These are phyloP conservation scores for Albizia julibrissin DNA, from an alignment of 306 rosid genomes.

Conservation along the genomic window DNA sequence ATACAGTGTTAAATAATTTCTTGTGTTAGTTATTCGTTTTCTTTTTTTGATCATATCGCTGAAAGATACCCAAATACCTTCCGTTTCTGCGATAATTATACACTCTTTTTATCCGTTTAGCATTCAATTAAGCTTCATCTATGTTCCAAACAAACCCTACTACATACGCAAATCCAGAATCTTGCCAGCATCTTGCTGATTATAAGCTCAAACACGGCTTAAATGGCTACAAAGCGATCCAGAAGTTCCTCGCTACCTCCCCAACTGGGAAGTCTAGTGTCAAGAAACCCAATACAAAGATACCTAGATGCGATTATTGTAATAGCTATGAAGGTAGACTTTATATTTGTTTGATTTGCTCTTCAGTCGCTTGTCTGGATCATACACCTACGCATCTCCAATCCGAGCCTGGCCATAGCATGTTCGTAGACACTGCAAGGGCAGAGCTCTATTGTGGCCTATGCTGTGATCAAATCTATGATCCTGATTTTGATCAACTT, in stretches of 20 bases:
- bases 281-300: slow-evolving; percentile 44
- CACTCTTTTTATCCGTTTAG: slow-evolving; percentile 13
- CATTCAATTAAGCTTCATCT: slow-evolving; percentile 35
- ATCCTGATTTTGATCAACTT: slow-evolving; percentile 79
- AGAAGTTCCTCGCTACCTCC: slow-evolving; percentile 55
- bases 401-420: slow-evolving; percentile 54
- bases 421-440: slow-evolving; percentile 79
- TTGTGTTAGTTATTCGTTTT: slow-evolving; percentile 24
- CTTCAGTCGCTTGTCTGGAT: slow-evolving; percentile 65
- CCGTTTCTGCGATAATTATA: slow-evolving; percentile 26
- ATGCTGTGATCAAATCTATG: slow-evolving; percentile 86
- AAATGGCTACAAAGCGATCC: slow-evolving; percentile 71
- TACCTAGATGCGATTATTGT: slow-evolving; percentile 78
- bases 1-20: neutral
- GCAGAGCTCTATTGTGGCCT: slow-evolving; percentile 81
- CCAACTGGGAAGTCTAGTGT: slow-evolving; percentile 69
- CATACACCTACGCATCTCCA: slow-evolving; percentile 61
- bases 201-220: slow-evolving; percentile 77
- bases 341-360: slow-evolving; percentile 73
- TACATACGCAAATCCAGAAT: slow-evolving; percentile 68
- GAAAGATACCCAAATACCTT: slow-evolving; percentile 12
- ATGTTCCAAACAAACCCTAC: slow-evolving; percentile 67
- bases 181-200: slow-evolving; percentile 76
- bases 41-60: slow-evolving; percentile 30
- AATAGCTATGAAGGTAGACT: slow-evolving; percentile 66